These are phyloP conservation scores for Apiospora aurea DNA, from an alignment of 2,329 filamentous ascomycete species.

Conservation along the genomic window DNA sequence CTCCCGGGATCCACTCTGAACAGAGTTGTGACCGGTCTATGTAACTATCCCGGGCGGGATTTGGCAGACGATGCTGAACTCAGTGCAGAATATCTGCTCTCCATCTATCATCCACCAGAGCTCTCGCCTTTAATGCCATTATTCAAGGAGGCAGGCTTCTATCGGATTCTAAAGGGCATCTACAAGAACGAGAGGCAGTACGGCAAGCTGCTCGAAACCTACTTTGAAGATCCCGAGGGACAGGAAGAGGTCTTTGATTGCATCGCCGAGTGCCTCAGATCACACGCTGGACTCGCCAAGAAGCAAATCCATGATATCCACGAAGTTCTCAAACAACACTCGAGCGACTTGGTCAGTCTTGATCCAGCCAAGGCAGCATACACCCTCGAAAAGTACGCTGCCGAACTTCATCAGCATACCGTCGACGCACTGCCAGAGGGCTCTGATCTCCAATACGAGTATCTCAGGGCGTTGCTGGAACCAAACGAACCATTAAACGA, in stretches of 20 bases:
- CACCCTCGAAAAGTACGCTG: conserved; percentile 66
- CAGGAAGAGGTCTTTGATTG: conserved; percentile 79
- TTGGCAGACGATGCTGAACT: conserved; percentile 93
- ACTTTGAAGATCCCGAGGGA: conserved; percentile 85
- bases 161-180: conserved; percentile 87
- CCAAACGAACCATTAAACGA: conserved; percentile 49
- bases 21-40: conserved; percentile 81
- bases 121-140: conserved; percentile 76
- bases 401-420: conserved; percentile 71
- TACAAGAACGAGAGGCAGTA: conserved; percentile 84
- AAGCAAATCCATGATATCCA: conserved; percentile 79
- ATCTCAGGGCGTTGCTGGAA: conserved; percentile 79
- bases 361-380: conserved; percentile 70
- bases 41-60: conserved; percentile 80
- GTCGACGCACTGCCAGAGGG: conserved; percentile 67
- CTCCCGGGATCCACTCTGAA: conserved; percentile 87
- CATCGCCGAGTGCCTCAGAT: conserved; percentile 75
- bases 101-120: conserved; percentile 89
- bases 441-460: conserved; percentile 74
- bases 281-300: conserved; percentile 66
- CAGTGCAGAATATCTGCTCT: conserved; percentile 95
- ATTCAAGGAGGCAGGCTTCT: conserved; percentile 83
- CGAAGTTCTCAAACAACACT: conserved; percentile 68
- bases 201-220: conserved; percentile 77
- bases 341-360: conserved; percentile 70